phyloP scores from a whole-genome alignment of 768 basidiomycete genomes.

The Omphalotus guepiniiformis region DNA sequence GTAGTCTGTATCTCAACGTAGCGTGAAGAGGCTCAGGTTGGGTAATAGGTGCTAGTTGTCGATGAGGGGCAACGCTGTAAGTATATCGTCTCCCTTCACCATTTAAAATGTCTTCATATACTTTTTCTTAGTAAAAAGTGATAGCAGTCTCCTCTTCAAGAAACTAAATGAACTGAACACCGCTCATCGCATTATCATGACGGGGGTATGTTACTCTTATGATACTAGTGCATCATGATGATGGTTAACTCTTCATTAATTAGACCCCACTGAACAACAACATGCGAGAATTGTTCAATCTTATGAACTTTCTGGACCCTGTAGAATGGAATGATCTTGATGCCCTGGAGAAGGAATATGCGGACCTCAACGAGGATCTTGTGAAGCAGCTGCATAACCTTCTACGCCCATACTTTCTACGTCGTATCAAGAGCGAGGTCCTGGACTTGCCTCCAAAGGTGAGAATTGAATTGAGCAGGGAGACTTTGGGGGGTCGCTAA shows the following conservation, averaged over 20 bases:
- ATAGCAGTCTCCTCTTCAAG: conserved; percentile 73
- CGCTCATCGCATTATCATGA: conserved; percentile 83
- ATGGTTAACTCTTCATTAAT: background rate
- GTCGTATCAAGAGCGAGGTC: conserved; percentile 91
- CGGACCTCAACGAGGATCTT: conserved; percentile 73
- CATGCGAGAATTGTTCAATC: conserved; percentile 91
- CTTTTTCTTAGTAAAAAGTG: conserved; percentile 67
- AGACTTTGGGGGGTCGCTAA: background rate
- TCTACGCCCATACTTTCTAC: conserved; percentile 87
- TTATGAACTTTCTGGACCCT: conserved; percentile 94
- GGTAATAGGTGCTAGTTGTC: conserved; percentile 71
- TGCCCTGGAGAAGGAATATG: conserved; percentile 67
- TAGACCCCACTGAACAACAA: conserved; percentile 98
- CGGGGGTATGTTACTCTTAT: conserved; percentile 52
- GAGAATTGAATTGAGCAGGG: conserved; percentile 2
- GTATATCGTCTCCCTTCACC: conserved; percentile 23
- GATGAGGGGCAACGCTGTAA: conserved; percentile 91
- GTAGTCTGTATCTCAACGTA: conserved; percentile 7
- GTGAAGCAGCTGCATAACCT: conserved; percentile 75
- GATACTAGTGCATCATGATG: background rate
- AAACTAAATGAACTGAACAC: conserved; percentile 77
- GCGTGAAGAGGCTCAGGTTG: no score
- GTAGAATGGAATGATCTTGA: conserved; percentile 72
- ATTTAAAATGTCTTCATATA: conserved; percentile 10
- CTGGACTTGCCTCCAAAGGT: conserved; percentile 92